Evolutionary conservation across 2,329 filamentous ascomycete species (phyloP).

Genomic region (Aspergillus udagawae): DNA sequence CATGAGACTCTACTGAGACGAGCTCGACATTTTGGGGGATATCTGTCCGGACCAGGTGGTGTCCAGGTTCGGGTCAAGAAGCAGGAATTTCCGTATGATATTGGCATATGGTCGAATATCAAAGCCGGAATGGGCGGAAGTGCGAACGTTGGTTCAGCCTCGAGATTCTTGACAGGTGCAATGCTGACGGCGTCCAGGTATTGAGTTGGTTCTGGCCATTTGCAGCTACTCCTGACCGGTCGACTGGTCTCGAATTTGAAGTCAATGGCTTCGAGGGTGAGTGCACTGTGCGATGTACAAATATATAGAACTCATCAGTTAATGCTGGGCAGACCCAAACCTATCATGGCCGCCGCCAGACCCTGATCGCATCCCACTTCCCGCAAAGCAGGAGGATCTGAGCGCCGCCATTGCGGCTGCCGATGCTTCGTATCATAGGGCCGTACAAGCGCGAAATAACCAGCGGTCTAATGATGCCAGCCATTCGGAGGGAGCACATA

Average conservation of each 20-base stretch:
- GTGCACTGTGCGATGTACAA: conserved; percentile 12
- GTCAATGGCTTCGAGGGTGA: conserved; percentile 59
- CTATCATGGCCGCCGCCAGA: conserved; percentile 48
- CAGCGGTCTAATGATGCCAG: conserved; percentile 52
- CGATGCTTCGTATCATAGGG: conserved; percentile 35
- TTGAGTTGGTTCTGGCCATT: conserved; percentile 61
- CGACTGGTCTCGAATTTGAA: conserved; percentile 49
- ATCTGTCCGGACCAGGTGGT: conserved; percentile 56
- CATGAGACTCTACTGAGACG: conserved; percentile 45
- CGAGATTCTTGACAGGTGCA: background rate
- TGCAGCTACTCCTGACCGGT: conserved; percentile 45
- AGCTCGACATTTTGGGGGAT: conserved; percentile 52
- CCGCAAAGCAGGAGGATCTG: conserved; percentile 6
- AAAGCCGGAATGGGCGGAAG: conserved; percentile 56
- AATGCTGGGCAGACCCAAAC: conserved; percentile 26
- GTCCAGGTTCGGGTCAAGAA: conserved; percentile 49
- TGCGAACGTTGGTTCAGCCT: conserved; percentile 36
- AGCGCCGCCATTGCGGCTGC: conserved; percentile 15
- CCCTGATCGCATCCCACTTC: conserved; percentile 46
- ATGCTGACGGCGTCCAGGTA: conserved; percentile 26
- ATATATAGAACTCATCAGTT: background rate
- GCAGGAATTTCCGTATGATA: conserved; percentile 64
- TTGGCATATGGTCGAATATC: conserved; percentile 59
- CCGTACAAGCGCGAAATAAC: conserved; percentile 51
- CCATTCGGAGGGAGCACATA: conserved; percentile 35